phyloP scores from a whole-genome alignment of 2,329 filamentous ascomycete genomes.

The Emmonsiellopsis sp. region DNA sequence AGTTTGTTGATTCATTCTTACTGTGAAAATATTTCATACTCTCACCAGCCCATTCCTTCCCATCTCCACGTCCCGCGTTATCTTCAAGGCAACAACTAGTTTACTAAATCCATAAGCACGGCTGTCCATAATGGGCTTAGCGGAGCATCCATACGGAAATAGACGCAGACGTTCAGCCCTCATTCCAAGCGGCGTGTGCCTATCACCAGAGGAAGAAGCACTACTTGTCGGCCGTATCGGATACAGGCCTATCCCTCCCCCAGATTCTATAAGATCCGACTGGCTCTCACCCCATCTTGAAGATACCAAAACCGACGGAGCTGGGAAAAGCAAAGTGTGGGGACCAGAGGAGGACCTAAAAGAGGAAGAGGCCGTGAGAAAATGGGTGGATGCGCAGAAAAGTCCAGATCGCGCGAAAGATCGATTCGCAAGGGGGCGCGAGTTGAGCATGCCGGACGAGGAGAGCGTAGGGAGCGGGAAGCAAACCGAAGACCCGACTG shows the following conservation, averaged over 20 bases:
- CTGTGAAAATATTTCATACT: no score
- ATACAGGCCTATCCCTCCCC: conserved; percentile 4
- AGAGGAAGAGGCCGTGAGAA: not conserved
- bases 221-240: conserved; percentile 4
- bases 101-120: not conserved
- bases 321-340: not conserved
- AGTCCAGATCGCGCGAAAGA: not conserved
- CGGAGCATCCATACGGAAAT: not conserved
- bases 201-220: conserved; percentile 4
- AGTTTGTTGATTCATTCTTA: no score
- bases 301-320: not conserved
- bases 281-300: not conserved
- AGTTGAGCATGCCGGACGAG: not conserved
- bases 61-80: no score
- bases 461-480: not conserved
- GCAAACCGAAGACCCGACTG: not conserved
- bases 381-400: not conserved
- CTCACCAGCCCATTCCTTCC: no score
- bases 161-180: conserved; percentile 3
- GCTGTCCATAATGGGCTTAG: not conserved
- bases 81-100: not conserved
- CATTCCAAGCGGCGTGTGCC: conserved; percentile 1
- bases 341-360: not conserved
- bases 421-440: not conserved
- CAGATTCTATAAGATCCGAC: not conserved